These are phyloP conservation scores for Alternaria arbusti DNA, from an alignment of 2,329 filamentous ascomycete species.

Conservation along the genomic window DNA sequence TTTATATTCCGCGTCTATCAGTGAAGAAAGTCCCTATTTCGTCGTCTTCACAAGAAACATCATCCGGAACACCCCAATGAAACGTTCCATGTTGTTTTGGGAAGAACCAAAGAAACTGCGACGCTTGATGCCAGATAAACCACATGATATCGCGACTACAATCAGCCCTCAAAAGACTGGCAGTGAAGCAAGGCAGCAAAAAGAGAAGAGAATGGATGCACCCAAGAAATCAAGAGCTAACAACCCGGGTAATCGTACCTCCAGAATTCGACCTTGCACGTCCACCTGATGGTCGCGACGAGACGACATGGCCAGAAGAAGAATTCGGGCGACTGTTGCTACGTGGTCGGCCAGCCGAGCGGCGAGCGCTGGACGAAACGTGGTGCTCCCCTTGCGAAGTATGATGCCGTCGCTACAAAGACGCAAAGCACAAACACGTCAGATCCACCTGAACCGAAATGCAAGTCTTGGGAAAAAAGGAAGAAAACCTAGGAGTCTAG, in stretches of 20 bases:
- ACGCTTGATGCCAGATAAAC: constrained; percentile 24
- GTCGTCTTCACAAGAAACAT: constrained; percentile 4
- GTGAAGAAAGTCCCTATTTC: constrained; percentile 10
- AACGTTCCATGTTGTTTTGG: constrained; percentile 32
- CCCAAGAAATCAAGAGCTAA: constrained; percentile 3
- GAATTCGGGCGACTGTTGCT: constrained; percentile 51
- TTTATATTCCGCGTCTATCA: constrained; percentile 41
- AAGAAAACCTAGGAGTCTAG: constrained; percentile 45
- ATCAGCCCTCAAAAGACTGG: constrained; percentile 16
- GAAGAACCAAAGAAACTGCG: constrained; percentile 17
- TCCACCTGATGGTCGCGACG: constrained; percentile 34
- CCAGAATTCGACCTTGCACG: constrained; percentile 42
- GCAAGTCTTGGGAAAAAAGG: constrained; percentile 42
- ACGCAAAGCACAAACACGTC: constrained; percentile 49
- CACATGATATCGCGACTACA: constrained; percentile 19
- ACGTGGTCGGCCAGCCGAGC: constrained; percentile 44
- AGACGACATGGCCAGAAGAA: constrained; percentile 36
- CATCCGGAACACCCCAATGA: constrained; percentile 25
- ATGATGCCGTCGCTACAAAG: constrained; percentile 47
- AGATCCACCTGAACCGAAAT: constrained; percentile 48
- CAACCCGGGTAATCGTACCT: constrained; percentile 36
- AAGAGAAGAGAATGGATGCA: constrained; percentile 1
- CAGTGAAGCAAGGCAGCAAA: constrained; percentile 7
- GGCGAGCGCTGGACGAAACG: constrained; percentile 37
- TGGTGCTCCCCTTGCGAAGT: constrained; percentile 46